These are phyloP conservation scores for Periconia sp. DNA, from an alignment of 2,329 filamentous ascomycete species.

Conservation along the genomic window DNA sequence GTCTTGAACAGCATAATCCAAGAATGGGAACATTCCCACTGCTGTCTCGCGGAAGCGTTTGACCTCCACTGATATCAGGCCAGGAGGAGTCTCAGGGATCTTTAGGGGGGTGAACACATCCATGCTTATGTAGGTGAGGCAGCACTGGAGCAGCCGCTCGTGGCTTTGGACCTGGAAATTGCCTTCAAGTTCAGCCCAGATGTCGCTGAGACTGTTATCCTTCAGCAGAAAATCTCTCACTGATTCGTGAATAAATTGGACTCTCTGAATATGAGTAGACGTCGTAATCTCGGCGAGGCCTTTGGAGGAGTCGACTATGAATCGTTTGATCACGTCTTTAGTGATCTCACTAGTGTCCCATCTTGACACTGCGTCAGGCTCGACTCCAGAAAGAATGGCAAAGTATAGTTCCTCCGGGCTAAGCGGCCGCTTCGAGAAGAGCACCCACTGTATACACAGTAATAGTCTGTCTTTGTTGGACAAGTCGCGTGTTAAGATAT, in stretches of 20 bases:
- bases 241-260: constrained; percentile 36
- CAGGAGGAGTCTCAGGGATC: constrained; percentile 8
- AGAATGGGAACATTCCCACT: constrained; percentile 51
- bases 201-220: constrained; percentile 31
- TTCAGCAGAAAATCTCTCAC: constrained; percentile 48
- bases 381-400: constrained; percentile 13
- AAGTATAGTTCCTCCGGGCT: constrained; percentile 15
- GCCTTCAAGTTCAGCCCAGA: constrained; percentile 38
- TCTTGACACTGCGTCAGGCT: constrained; percentile 8
- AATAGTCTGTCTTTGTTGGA: constrained; percentile 3
- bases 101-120: constrained; percentile 17
- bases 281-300: constrained; percentile 21
- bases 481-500: constrained; percentile 12
- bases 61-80: constrained; percentile 8
- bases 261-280: constrained; percentile 17
- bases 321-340: constrained; percentile 13
- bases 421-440: constrained; percentile 11
- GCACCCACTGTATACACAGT: constrained; percentile 13
- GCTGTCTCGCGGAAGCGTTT: too few species aligned
- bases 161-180: constrained; percentile 46
- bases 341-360: constrained; percentile 33
- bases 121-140: constrained; percentile 46
- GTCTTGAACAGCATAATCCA: constrained; percentile 53
- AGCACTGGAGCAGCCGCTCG: constrained; percentile 53
- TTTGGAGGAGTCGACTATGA: constrained; percentile 23